Conservation (phyloP, 2,329 filamentous ascomycete species). For the Stenocarpella maydis region DNA sequence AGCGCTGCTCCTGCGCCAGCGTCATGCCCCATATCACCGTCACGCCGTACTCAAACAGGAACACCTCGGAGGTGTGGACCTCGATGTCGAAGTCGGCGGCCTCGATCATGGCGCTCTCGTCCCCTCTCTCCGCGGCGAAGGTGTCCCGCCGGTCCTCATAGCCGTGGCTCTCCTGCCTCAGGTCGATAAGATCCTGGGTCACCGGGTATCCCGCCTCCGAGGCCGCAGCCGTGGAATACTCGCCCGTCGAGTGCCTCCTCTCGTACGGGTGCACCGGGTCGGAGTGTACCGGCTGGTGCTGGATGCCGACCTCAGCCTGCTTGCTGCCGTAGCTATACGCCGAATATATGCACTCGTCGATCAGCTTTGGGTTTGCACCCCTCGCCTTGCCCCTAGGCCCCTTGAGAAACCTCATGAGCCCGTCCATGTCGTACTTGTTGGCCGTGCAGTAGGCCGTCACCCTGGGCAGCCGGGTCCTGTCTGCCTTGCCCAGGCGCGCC, state of each 20-base stretch:
- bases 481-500: conserved; percentile 90
- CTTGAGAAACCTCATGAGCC: conserved; percentile 89
- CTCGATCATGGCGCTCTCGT: conserved; percentile 48
- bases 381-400: conserved; percentile 74
- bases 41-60: conserved; percentile 96
- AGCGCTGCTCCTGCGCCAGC: conserved; percentile 84
- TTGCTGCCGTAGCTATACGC: conserved; percentile 81
- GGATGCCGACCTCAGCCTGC: conserved; percentile 41
- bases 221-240: conserved; percentile 41
- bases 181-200: conserved; percentile 70
- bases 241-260: conserved; percentile 79
- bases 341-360: conserved; percentile 97
- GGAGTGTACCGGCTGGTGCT: conserved; percentile 44
- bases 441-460: conserved; percentile 98
- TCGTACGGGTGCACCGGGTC: conserved; percentile 60
- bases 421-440: conserved; percentile 89
- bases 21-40: conserved; percentile 99
- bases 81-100: conserved; percentile 81
- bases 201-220: conserved; percentile 54
- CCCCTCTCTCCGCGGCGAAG: conserved; percentile 38
- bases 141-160: conserved; percentile 47
- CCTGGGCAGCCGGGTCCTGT: conserved; percentile 83
- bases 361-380: conserved; percentile 86
- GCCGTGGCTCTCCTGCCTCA: conserved; percentile 54
- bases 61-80: conserved; percentile 92